Conservation (phyloP, 2,329 filamentous ascomycete genomes). For the Cladosporium sp. region DNA sequence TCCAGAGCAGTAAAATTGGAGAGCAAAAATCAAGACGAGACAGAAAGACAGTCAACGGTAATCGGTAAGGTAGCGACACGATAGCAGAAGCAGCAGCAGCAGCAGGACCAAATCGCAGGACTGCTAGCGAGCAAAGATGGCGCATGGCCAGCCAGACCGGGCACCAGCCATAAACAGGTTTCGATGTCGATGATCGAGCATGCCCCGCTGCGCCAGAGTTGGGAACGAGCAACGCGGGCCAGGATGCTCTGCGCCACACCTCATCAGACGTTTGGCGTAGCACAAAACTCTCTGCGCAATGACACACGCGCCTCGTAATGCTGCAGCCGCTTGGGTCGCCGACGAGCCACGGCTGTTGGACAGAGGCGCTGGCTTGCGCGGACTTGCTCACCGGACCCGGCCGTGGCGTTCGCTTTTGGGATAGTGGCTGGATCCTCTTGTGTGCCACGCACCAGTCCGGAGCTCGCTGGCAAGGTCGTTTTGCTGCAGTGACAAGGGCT, state of each 20-base stretch:
- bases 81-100: not conserved
- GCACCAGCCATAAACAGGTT: slow-evolving; percentile 7
- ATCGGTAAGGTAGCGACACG: too few relatives aligned
- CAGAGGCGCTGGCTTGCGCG: not conserved
- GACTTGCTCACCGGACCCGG: not conserved
- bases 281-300: slow-evolving; percentile 10
- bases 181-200: slow-evolving; percentile 11
- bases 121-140: not conserved
- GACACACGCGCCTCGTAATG: slow-evolving; percentile 8
- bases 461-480: too few relatives aligned
- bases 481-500: too few relatives aligned
- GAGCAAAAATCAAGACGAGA: not conserved
- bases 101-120: not conserved
- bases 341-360: slow-evolving; percentile 5
- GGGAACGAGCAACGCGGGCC: not conserved
- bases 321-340: not conserved
- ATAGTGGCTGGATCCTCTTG: not conserved
- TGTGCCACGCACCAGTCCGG: too few relatives aligned
- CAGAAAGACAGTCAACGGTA: not conserved
- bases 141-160: not conserved
- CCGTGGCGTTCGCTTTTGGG: not conserved
- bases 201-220: not conserved
- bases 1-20: not conserved
- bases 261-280: not conserved
- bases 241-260: slow-evolving; percentile 9